phyloP scores from a whole-genome alignment of 768 basidiomycete species.

The Rhodocollybia butyracea region DNA sequence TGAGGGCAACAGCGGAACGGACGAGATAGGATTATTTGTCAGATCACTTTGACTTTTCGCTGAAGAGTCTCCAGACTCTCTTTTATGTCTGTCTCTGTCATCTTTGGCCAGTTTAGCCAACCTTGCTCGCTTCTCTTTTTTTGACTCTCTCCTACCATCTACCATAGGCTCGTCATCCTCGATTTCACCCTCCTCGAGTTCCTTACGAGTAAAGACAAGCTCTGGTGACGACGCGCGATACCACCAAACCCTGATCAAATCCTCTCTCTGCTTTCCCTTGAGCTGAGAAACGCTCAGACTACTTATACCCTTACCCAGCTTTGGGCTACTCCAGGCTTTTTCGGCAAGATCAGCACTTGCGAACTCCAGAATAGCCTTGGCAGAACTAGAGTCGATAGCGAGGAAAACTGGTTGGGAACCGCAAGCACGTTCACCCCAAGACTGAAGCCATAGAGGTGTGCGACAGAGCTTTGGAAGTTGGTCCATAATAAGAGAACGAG shows the following conservation, averaged over 20 bases:
- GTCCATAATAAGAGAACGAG: conserved; percentile 55
- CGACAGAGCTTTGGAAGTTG: conserved; percentile 49
- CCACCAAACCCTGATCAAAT: conserved; percentile 48
- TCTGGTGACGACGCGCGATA: conserved; percentile 31
- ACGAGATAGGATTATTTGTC: neutral
- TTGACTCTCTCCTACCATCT: conserved; percentile 24
- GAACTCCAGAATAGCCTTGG: conserved; percentile 53
- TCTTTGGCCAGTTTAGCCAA: conserved; percentile 14
- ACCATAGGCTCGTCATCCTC: conserved; percentile 29
- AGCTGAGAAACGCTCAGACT: conserved; percentile 32
- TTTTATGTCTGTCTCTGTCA: conserved; percentile 9
- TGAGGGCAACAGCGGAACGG: too few relatives aligned
- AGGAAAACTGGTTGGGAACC: conserved; percentile 34
- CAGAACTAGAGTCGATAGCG: conserved; percentile 36
- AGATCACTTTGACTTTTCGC: neutral
- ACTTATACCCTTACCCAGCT: conserved; percentile 29
- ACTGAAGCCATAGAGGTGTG: conserved; percentile 34
- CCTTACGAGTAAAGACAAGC: conserved; percentile 26
- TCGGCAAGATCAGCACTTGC: conserved; percentile 38
- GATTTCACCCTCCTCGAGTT: conserved; percentile 50
- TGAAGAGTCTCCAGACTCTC: conserved; percentile 6
- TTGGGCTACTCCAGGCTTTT: conserved; percentile 48
- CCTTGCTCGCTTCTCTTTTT: conserved; percentile 26
- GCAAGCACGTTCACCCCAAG: conserved; percentile 41
- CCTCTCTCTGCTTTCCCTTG: conserved; percentile 41